These are phyloP conservation scores for Phialophora chinensis DNA, from an alignment of 2,329 filamentous ascomycete species.

Conservation along the genomic window DNA sequence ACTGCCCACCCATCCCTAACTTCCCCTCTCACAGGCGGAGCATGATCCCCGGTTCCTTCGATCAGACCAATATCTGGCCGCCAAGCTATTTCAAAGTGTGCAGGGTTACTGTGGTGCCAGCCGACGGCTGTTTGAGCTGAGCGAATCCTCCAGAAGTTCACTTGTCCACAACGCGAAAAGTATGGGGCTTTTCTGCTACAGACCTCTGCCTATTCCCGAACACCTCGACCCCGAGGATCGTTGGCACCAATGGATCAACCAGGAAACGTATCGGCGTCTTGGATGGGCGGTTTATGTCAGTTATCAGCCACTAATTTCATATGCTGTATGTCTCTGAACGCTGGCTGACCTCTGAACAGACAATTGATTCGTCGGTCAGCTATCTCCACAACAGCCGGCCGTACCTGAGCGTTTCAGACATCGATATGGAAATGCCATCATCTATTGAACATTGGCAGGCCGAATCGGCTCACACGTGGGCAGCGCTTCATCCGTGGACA, in stretches of 20 bases:
- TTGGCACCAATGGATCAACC: conserved; percentile 11
- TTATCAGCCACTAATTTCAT: not conserved
- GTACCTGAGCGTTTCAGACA: conserved; percentile 7
- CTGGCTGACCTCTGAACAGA: not conserved
- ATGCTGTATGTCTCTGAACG: not conserved
- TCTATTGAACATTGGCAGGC: conserved; percentile 8
- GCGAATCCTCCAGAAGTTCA: conserved; percentile 8
- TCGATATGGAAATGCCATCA: conserved; percentile 6
- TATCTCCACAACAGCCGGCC: conserved; percentile 18
- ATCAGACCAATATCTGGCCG: conserved; percentile 10
- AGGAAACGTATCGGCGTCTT: conserved; percentile 13
- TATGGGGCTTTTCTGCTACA: conserved; percentile 18
- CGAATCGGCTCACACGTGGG: conserved; percentile 20
- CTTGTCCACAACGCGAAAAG: conserved; percentile 18
- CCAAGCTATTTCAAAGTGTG: conserved; percentile 14
- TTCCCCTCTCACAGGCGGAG: conserved; percentile 13
- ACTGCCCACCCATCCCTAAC: not conserved
- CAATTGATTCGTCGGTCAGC: conserved; percentile 12
- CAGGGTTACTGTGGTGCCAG: conserved; percentile 24
- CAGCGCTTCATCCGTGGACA: conserved; percentile 1
- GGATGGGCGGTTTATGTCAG: conserved; percentile 24
- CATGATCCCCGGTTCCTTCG: conserved; percentile 17
- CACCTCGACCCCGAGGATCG: not conserved
- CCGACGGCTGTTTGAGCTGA: conserved; percentile 17
- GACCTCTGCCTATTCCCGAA: not conserved